Conservation (phyloP, 495 filamentous ascomycete genomes). For the Hypoxylon trugodes region DNA sequence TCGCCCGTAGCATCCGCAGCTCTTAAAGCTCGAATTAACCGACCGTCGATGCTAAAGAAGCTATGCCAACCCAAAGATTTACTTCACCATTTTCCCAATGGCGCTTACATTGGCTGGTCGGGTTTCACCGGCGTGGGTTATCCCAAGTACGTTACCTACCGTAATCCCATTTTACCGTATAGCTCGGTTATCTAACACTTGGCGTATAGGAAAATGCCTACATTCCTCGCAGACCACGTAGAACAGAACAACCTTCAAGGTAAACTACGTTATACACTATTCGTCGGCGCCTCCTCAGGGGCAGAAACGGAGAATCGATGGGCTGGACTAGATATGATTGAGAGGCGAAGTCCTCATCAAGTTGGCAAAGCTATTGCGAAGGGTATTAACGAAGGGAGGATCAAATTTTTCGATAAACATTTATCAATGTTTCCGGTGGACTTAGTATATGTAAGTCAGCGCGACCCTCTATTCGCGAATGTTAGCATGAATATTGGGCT, state of each 20-base stretch:
- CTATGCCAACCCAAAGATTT: conserved; percentile 81
- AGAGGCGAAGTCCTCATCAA: conserved; percentile 84
- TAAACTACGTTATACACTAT: conserved; percentile 82
- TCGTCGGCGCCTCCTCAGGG: conserved; percentile 88
- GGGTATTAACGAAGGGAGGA: conserved; percentile 88
- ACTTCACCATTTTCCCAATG: conserved; percentile 81
- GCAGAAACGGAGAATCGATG: conserved; percentile 93
- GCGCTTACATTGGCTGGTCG: conserved; percentile 85
- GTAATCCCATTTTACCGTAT: background rate
- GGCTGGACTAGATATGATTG: conserved; percentile 88
- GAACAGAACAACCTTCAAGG: conserved; percentile 89
- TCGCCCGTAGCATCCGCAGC: conserved; percentile 71
- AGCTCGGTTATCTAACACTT: conserved; percentile 17
- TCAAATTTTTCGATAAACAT: conserved; percentile 95
- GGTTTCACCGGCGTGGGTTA: conserved; percentile 94
- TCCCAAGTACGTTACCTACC: conserved; percentile 71
- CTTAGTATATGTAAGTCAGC: conserved; percentile 73
- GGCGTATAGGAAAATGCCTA: conserved; percentile 76
- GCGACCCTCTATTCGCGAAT: background rate
- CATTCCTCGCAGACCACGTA: conserved; percentile 85
- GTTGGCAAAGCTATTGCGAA: conserved; percentile 91
- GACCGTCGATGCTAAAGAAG: conserved; percentile 82
- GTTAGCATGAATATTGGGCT: conserved; percentile 1
- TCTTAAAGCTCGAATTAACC: conserved; percentile 75
- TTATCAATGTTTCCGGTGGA: conserved; percentile 92